Conservation (phyloP, 2,329 filamentous ascomycete species). For the Sclerotinia sclerotiorum region DNA sequence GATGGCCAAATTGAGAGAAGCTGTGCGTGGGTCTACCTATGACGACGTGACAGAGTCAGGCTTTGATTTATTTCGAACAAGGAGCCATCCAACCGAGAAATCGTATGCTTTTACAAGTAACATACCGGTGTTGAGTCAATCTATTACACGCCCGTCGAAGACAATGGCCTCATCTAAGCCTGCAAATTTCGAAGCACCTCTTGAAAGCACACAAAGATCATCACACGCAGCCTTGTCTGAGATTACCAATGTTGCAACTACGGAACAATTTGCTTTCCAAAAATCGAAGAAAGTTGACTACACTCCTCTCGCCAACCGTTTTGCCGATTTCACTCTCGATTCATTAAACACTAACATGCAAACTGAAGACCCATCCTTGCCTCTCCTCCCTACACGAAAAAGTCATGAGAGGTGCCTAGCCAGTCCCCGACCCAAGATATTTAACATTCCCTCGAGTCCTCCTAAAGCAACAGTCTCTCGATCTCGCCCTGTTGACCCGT, state of each 20-base stretch:
- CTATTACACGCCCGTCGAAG: conserved; percentile 31
- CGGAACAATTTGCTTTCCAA: conserved; percentile 30
- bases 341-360: conserved; percentile 29
- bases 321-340: conserved; percentile 29
- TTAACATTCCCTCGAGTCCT: conserved; percentile 37
- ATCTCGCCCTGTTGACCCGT: conserved; percentile 26
- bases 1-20: conserved; percentile 27
- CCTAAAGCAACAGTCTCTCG: conserved; percentile 33
- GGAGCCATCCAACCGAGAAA: conserved; percentile 17
- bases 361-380: conserved; percentile 29
- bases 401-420: conserved; percentile 29
- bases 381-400: conserved; percentile 24
- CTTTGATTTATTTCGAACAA: conserved; percentile 14
- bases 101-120: conserved; percentile 28
- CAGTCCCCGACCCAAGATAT: conserved; percentile 37
- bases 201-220: conserved; percentile 22
- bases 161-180: conserved; percentile 24
- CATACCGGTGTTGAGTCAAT: conserved; percentile 29
- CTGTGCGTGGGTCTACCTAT: not conserved
- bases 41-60: conserved; percentile 3
- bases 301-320: conserved; percentile 31
- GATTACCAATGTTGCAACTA: conserved; percentile 32
- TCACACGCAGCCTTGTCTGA: conserved; percentile 36
- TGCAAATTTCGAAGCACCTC: conserved; percentile 25
- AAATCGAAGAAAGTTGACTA: conserved; percentile 33